phyloP scores from a whole-genome alignment of 2,329 filamentous ascomycete genomes.

The Exophiala lecanii-corni region DNA sequence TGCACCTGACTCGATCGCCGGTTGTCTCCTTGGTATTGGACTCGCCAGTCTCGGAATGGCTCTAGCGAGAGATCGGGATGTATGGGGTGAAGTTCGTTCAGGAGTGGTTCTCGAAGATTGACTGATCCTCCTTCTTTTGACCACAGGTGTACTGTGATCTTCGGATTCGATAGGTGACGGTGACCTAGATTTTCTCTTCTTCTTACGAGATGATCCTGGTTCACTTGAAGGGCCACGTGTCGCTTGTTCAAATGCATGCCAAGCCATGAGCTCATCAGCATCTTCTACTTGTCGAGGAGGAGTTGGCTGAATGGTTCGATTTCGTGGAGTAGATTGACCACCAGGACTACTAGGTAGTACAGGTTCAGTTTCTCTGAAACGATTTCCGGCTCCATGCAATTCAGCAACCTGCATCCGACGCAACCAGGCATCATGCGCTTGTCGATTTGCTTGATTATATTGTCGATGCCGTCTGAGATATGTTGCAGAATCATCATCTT shows the following conservation, averaged over 20 bases:
- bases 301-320: slow-evolving; percentile 36
- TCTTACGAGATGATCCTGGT: slow-evolving; percentile 43
- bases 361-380: slow-evolving; percentile 66
- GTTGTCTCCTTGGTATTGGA: slow-evolving; percentile 14
- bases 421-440: slow-evolving; percentile 69
- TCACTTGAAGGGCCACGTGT: slow-evolving; percentile 59
- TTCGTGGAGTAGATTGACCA: slow-evolving; percentile 32
- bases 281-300: slow-evolving; percentile 60
- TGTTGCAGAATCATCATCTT: slow-evolving; percentile 58
- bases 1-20: slow-evolving; percentile 39
- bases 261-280: slow-evolving; percentile 74
- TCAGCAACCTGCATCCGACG: slow-evolving; percentile 77
- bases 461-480: slow-evolving; percentile 53
- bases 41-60: slow-evolving; percentile 23
- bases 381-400: slow-evolving; percentile 65
- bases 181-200: slow-evolving; percentile 75
- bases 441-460: slow-evolving; percentile 47
- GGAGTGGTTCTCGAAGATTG: slow-evolving; percentile 12
- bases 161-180: slow-evolving; percentile 64
- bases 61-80: slow-evolving; percentile 16
- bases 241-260: slow-evolving; percentile 86
- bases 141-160: slow-evolving; percentile 11
- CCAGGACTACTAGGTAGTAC: slow-evolving; percentile 38
- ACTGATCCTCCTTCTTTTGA: slow-evolving; percentile 24
- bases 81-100: slow-evolving; percentile 7